Evolutionary conservation across 371 early-diverging fungal genomes (phyloP).

Genomic region (Syncephalis plumigaleata): DNA sequence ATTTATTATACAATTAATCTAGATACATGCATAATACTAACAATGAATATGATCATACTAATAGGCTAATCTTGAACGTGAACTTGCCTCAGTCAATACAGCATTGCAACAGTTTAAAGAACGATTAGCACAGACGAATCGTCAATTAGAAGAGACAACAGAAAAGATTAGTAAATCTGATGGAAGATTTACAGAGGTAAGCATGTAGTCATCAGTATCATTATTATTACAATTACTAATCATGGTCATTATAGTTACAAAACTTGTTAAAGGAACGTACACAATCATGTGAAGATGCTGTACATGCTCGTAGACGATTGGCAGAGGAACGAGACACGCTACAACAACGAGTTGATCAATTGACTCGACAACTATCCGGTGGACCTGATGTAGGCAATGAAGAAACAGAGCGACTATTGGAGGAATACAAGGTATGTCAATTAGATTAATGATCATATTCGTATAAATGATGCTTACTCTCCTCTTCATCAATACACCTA

Average conservation of each 20-base stretch:
- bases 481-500: constrained; percentile 10
- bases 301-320: constrained; percentile 23
- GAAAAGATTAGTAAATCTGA: constrained; percentile 14
- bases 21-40: background rate
- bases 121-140: constrained; percentile 18
- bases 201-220: background rate
- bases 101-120: constrained; percentile 26
- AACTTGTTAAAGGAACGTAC: constrained; percentile 31
- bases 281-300: constrained; percentile 30
- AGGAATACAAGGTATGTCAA: constrained; percentile 25
- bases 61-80: constrained; percentile 16
- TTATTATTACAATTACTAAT: constrained; percentile 5
- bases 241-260: constrained; percentile 15
- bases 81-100: constrained; percentile 21
- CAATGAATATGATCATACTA: too few species aligned
- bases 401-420: constrained; percentile 17
- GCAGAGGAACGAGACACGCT: constrained; percentile 32
- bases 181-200: constrained; percentile 25
- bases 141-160: constrained; percentile 21
- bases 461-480: too few species aligned
- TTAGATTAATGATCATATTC: too few species aligned
- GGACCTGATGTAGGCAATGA: constrained; percentile 1
- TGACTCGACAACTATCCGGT: too few species aligned
- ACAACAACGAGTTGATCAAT: constrained; percentile 11
- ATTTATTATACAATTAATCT: background rate